Evolutionary conservation across 176 grass and related monocot species (phyloP).

Genomic region (Phyllostachys edulis): DNA sequence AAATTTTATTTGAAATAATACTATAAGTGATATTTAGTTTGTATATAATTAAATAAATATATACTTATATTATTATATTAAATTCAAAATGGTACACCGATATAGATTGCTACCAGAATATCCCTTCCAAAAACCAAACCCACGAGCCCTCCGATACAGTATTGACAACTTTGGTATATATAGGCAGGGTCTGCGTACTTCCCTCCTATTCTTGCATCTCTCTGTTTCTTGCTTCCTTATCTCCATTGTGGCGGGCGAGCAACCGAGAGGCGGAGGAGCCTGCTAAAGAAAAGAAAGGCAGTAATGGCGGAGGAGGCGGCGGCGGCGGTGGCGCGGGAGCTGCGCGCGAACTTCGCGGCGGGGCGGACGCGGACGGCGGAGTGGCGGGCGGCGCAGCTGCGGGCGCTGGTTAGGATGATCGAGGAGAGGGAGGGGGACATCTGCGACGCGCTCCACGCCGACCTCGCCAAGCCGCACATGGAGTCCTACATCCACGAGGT

Average conservation of each 20-base stretch:
- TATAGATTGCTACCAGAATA: too few relatives aligned
- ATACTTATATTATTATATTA: too few relatives aligned
- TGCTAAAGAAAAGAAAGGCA: neutral
- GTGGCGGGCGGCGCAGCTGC: slow-evolving; percentile 77
- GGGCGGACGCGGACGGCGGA: slow-evolving; percentile 62
- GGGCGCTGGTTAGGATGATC: slow-evolving; percentile 48
- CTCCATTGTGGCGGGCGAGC: neutral
- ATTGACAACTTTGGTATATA: too few relatives aligned
- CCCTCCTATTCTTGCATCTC: neutral
- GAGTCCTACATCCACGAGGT: slow-evolving; percentile 89
- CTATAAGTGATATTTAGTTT: too few relatives aligned
- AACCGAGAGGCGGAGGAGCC: neutral
- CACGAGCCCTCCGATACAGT: too few relatives aligned
- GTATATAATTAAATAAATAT: too few relatives aligned
- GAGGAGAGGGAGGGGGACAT: slow-evolving; percentile 78
- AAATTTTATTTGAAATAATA: too few relatives aligned
- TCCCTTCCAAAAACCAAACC: too few relatives aligned
- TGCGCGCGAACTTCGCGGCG: slow-evolving; percentile 48
- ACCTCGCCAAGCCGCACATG: slow-evolving; percentile 77
- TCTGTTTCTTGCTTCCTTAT: neutral
- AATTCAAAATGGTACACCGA: too few relatives aligned
- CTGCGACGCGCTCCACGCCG: slow-evolving; percentile 55
- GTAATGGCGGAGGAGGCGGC: neutral
- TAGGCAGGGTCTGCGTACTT: neutral
- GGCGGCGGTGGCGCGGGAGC: slow-evolving; percentile 37